A percentile compares a stretch with the other conserved stretches of the same genome.
Conservation (phyloP, 2,329 filamentous ascomycete species). For the Myriangium duriaei region DNA sequence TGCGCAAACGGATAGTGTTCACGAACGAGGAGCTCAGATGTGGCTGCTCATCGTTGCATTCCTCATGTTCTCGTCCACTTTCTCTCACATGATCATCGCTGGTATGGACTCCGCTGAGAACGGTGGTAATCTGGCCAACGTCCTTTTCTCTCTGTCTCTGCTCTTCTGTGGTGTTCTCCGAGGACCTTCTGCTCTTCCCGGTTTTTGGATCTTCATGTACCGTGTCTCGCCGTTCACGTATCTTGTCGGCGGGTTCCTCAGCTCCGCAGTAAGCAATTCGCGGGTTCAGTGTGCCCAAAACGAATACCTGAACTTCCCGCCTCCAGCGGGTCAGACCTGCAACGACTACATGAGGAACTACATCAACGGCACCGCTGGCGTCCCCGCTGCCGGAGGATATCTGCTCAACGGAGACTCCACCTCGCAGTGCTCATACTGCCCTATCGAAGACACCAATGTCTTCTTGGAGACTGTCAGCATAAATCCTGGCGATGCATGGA, state of each 20-base stretch:
- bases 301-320: conserved; percentile 57
- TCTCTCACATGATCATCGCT: conserved; percentile 65
- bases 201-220: conserved; percentile 78
- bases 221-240: conserved; percentile 74
- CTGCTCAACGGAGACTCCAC: conserved; percentile 23
- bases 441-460: conserved; percentile 29
- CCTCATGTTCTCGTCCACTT: conserved; percentile 69
- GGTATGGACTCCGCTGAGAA: conserved; percentile 63
- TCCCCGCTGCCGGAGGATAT: conserved; percentile 23
- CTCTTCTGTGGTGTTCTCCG: conserved; percentile 63
- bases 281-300: conserved; percentile 53
- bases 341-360: conserved; percentile 27
- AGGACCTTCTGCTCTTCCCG: conserved; percentile 47
- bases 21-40: conserved; percentile 63
- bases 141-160: conserved; percentile 60
- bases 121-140: conserved; percentile 62
- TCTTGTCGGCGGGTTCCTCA: conserved; percentile 59
- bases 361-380: conserved; percentile 12
- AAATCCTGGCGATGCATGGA: conserved; percentile 35
- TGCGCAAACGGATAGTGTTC: conserved; percentile 43
- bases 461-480: conserved; percentile 31
- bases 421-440: conserved; percentile 28
- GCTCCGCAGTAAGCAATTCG: conserved; percentile 56
- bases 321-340: conserved; percentile 38
- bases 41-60: conserved; percentile 66